Base-by-base conservation (phyloP, 331 rosid species). In the Rosa hybrid region DNA sequence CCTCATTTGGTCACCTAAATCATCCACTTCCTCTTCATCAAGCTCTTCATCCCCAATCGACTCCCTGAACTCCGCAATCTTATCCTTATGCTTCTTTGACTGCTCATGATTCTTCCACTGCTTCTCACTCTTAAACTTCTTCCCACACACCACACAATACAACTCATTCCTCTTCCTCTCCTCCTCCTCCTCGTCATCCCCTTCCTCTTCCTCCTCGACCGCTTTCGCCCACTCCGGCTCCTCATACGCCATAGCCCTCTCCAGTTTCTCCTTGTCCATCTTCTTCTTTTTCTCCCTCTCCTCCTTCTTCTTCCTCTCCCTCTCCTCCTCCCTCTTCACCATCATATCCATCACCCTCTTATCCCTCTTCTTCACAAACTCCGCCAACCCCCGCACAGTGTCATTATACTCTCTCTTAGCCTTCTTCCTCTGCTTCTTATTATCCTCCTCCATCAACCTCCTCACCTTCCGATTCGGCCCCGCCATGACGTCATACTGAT, bases 61-160 rank as follows among this genome's bases (percentile, higher is more conserved):
- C 54, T 92, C 96, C 77, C 34, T 88, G 50, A 92, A 90, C 87
- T 96, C 94, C 0, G 91, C 92, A 30, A 96, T 97, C 85, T 92
- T 96, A 86, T 96, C 98, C 72, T 88, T 89, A 72, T 96, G 99
- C 86, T 93, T 96, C 85, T 93, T 93, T 0, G 98, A 93, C 85
- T 92, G 99, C 90, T 96, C 99, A 21, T 96, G 99, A 65, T 96
- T 96, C 88, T 96, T 96, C 99, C 99, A 96, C 62, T 96, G 99
- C 90, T 88, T 96, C 83, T 96, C 99, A 89, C 99, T 96, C 95
- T 90, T 96, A 83, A 96, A 93, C 94, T 90, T 96, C 92, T 96
- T 96, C 85, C 98, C 94, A 86, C 99, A 96, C 69, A 92, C 65
- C 73, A 92, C 94, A 81, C 99, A 96, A 77, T 92, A 96, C 73